A percentile compares a stretch with the other conserved stretches of the same genome.
These are phyloP conservation scores for Entophlyctis helioformis DNA, from an alignment of 192 early-diverging fungal species.

Conservation along the genomic window DNA sequence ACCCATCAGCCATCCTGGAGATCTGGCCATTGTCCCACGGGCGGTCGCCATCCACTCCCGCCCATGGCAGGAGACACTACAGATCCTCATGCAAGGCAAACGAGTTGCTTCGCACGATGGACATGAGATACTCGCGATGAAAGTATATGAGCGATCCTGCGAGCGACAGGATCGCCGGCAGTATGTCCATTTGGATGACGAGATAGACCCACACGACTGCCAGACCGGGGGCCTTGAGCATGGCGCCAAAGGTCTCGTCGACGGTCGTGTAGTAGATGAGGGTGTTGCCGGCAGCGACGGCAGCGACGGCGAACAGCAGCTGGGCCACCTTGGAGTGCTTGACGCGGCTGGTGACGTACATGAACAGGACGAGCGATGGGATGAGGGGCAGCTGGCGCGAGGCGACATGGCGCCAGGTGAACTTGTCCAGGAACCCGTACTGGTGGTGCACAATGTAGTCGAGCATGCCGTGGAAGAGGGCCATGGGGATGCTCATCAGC, in stretches of 20 bases:
- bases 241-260: constrained; percentile 17
- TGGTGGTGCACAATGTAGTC: constrained; percentile 24
- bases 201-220: constrained; percentile 23
- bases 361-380: constrained; percentile 8
- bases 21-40: too few species aligned
- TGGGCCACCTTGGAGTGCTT: constrained; percentile 2
- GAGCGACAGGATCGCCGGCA: constrained; percentile 5
- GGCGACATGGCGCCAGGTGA: constrained; percentile 2
- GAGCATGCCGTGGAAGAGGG: constrained; percentile 10
- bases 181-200: constrained; percentile 18
- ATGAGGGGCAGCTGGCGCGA: constrained; percentile 7
- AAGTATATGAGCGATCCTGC: constrained; percentile 6
- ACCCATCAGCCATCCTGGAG: too few species aligned
- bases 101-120: background rate
- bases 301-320: constrained; percentile 6
- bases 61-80: too few species aligned
- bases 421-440: constrained; percentile 9
- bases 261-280: constrained; percentile 6
- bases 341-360: constrained; percentile 8
- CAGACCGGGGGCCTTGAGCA: constrained; percentile 22
- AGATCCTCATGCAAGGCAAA: too few species aligned
- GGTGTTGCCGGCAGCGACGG: constrained; percentile 4
- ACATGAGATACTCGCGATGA: constrained; percentile 1
- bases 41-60: too few species aligned
- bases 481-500: constrained; percentile 14